phyloP scores from a whole-genome alignment of 2,329 filamentous ascomycete species.

The Sclerotinia spermophila region DNA sequence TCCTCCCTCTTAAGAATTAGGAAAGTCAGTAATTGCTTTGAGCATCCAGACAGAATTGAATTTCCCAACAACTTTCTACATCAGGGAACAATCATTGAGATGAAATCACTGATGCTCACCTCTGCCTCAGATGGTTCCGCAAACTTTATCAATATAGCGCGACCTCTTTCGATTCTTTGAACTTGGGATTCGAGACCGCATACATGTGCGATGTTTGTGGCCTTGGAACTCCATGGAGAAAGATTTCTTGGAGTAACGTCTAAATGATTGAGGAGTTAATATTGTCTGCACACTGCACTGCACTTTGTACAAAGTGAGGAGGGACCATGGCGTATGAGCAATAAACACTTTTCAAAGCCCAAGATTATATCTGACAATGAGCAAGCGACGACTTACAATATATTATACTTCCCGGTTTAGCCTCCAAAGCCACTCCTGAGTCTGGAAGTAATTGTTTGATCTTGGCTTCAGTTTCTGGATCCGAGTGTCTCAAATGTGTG shows the following conservation, averaged over 20 bases:
- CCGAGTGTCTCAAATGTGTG: slow-evolving; percentile 29
- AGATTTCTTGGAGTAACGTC: slow-evolving; percentile 81
- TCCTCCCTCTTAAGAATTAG: slow-evolving; percentile 38
- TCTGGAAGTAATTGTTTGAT: slow-evolving; percentile 32
- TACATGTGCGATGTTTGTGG: slow-evolving; percentile 88
- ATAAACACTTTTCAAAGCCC: neutral
- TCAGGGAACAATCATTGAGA: neutral
- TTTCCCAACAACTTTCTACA: neutral
- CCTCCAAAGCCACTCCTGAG: slow-evolving; percentile 20
- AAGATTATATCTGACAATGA: neutral
- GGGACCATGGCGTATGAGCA: neutral
- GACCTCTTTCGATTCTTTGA: slow-evolving; percentile 81
- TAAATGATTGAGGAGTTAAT: slow-evolving; percentile 27
- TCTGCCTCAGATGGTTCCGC: slow-evolving; percentile 44
- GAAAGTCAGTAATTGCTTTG: neutral
- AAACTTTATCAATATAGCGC: slow-evolving; percentile 68
- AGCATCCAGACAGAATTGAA: neutral
- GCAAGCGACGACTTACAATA: slow-evolving; percentile 3
- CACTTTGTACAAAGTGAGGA: neutral
- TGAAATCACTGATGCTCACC: slow-evolving; percentile 1
- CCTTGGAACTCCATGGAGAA: slow-evolving; percentile 96
- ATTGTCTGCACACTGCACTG: neutral
- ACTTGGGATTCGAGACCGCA: slow-evolving; percentile 72
- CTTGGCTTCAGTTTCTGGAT: slow-evolving; percentile 27
- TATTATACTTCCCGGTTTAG: slow-evolving; percentile 17